Evolutionary conservation across 768 basidiomycete species (phyloP).

Genomic region (Tylopilus subfusipes): DNA sequence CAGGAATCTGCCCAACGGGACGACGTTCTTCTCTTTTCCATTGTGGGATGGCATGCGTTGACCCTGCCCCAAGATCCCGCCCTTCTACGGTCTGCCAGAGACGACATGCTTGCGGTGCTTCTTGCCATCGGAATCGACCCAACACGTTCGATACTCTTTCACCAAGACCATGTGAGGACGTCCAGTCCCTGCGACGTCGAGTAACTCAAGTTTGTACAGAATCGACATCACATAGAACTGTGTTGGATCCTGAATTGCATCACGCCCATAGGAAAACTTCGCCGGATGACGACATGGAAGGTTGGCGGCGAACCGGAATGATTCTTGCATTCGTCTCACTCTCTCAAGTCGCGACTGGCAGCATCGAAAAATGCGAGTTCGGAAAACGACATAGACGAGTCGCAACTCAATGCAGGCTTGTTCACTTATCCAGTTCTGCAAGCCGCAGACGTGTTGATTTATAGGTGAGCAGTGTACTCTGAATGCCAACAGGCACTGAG

Average conservation of each 20-base stretch:
- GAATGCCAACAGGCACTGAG: background rate
- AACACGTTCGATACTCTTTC: constrained; percentile 67
- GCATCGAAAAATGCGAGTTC: constrained; percentile 68
- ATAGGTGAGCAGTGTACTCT: constrained; percentile 50
- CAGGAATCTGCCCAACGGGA: constrained; percentile 56
- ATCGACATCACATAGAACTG: constrained; percentile 78
- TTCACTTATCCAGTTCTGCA: constrained; percentile 93
- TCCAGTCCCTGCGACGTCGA: background rate
- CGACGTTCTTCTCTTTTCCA: constrained; percentile 74
- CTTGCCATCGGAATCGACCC: constrained; percentile 86
- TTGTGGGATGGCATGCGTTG: constrained; percentile 93
- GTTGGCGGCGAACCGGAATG: constrained; percentile 35
- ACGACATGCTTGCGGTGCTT: constrained; percentile 77
- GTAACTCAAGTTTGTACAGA: constrained; percentile 41
- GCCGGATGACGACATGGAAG: constrained; percentile 98
- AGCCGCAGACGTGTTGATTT: constrained; percentile 87
- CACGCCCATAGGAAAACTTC: constrained; percentile 76
- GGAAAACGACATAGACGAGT: constrained; percentile 78
- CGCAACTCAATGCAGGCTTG: constrained; percentile 76
- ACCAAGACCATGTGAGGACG: constrained; percentile 78
- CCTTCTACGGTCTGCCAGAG: constrained; percentile 55
- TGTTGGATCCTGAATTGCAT: constrained; percentile 89
- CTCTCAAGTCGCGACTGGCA: constrained; percentile 65
- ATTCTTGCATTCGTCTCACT: background rate
- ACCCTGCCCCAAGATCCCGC: constrained; percentile 85